Evolutionary conservation across 1,284 basidiomycete genomes (phyloP), one percentile per base, ranked within the genome.

Genomic region (Naganishia sp.): DNA sequence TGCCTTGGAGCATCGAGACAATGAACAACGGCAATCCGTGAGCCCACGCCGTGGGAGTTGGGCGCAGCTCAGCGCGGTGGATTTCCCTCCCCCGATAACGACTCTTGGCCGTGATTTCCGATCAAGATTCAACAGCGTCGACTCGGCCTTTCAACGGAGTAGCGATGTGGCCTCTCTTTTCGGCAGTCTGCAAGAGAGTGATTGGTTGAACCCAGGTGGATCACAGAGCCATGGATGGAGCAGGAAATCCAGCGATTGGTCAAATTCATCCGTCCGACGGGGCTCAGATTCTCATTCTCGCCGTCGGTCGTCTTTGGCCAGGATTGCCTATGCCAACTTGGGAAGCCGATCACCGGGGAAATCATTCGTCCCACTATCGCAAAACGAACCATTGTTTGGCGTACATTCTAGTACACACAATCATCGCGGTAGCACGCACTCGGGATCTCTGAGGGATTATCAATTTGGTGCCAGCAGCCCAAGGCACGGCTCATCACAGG

Each of bases 11-110:
- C 41, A 18, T 28, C 21, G 13, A 45, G 46, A 28, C n/a, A 51
- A 18, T 41, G 39, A 49, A 2, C 50, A 41, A 18, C 32, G 47
- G n/a, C 47, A 41, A 25, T 51, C 58, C 0, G 25, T 25, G 10
- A n/a, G 21, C 7, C 51, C 58, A 13, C 47, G 49, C n/a, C 58
- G 58, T n/a, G 58, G 58, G 23, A 61, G 58, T 25, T 61, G 58
- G 58, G 58, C 58, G 5, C 58, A 61, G 35, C 39, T 50, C 18
- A 51, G 35, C 18, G 35, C 50, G 6, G 43, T 61, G 18, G 47
- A 61, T 28, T 61, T 51, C 28, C 50, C 58, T 2, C 58, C 58
- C 5, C 58, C 58, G 9, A 39, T 23, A 2, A 39, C 50, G 10
- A 51, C 47, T 1, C 58, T 61, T 7, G 58, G 58, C 10, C 47